Evolutionary conservation across 2,329 filamentous ascomycete genomes (phyloP).

Genomic region (Chaetomium globosum): DNA sequence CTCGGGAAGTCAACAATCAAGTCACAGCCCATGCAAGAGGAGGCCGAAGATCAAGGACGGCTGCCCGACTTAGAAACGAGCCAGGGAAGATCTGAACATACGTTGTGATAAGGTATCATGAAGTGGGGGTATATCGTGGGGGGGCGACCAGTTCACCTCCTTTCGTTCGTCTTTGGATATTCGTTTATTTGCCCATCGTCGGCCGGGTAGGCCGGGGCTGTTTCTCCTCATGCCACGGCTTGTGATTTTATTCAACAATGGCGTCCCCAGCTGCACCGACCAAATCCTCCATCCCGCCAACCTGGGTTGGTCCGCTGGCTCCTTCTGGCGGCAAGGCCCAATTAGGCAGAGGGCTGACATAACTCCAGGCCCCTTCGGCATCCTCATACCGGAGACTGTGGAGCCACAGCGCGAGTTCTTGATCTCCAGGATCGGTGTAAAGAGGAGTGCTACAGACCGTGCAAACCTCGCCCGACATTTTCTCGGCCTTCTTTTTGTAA

Average conservation of each 20-base stretch:
- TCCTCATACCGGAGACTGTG: constrained; percentile 91
- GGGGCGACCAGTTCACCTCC: neutral
- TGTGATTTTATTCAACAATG: constrained; percentile 37
- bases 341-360: constrained; percentile 77
- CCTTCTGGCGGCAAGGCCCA: constrained; percentile 86
- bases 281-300: constrained; percentile 62
- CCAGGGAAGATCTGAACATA: neutral
- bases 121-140: neutral
- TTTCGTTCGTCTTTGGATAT: neutral
- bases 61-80: neutral
- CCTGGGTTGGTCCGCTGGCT: constrained; percentile 69
- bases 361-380: constrained; percentile 79
- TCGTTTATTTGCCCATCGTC: neutral
- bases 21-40: neutral
- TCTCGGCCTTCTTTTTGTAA: constrained; percentile 87
- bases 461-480: constrained; percentile 84
- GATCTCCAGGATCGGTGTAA: constrained; percentile 87
- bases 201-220: neutral
- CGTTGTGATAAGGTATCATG: neutral
- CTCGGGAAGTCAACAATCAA: neutral
- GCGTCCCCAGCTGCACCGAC: constrained; percentile 57
- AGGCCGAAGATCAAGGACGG: neutral
- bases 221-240: neutral
- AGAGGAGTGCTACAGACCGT: constrained; percentile 81
- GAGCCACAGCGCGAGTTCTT: constrained; percentile 91